Base-by-base conservation (phyloP, 352 stramenopile species). In the Phytophthora tubulina region DNA sequence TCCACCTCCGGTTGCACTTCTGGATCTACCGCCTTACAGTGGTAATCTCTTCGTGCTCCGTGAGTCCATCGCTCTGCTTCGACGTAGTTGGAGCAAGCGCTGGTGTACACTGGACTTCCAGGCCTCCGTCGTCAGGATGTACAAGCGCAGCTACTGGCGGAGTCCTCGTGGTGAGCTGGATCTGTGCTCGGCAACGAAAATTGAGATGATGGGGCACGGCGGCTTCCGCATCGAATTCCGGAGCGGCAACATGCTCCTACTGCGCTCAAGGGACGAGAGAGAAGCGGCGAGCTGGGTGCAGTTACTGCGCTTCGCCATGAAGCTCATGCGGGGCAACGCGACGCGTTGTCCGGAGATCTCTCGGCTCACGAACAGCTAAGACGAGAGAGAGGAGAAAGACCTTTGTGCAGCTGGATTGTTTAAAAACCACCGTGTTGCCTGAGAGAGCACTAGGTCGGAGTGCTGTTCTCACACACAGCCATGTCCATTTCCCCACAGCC, bases 121-220 rank as follows among this genome's bases (percentile, higher is more conserved):
- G 52, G 57, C 65, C 7, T 86, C 81, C 4, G 46, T 84, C 21
- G 55, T 92, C 9, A 73, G 73, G 65, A 84, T 95, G 74, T 92
- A 86, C 74, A 91, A 93, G 64, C 82, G 88, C 42, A 95, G 85
- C 67, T 95, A 93, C 70, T 93, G 88, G 88, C 86, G 86, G 55
- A 78, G 76, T 15, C 74, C 70, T 46, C 82, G 86, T 31, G 87
- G 87, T 3, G 76, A 80, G 30, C 41, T 94, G 27, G 84, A 94
- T 57, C 51, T 94, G 68, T 80, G 74, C 33, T 76, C 67, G 0
- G 79, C 87, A 11, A 72, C 76, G 14, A 84, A 81, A 50, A 73
- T 94, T 46, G 80, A 89, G 57, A 75, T 78, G 57, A 90, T 94
- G 76, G 88, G 85, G 50, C 78, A 81, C n/a, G 70, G 74, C 21